phyloP scores from a whole-genome alignment of 441 rosid species.

The Euphorbia schlechtendalii region DNA sequence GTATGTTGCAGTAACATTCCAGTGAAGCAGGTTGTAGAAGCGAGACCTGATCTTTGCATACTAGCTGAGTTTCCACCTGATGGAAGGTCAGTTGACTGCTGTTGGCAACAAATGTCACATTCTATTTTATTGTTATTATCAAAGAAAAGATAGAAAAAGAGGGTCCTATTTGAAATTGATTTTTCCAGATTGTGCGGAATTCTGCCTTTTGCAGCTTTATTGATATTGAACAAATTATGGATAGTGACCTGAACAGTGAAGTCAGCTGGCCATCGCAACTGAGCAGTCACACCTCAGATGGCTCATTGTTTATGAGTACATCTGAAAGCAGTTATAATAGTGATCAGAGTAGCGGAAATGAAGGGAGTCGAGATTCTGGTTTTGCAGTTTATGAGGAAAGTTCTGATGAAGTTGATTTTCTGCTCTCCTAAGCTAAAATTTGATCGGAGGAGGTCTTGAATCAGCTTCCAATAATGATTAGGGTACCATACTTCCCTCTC shows the following conservation, averaged over 20 bases:
- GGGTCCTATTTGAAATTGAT: slow-evolving; percentile 2
- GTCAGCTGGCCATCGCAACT: slow-evolving; percentile 35
- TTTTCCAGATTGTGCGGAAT: slow-evolving; percentile 15
- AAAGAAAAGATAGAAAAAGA: background rate
- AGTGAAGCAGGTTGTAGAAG: slow-evolving; percentile 47
- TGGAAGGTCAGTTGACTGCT: slow-evolving; percentile 42
- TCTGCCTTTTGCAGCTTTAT: slow-evolving; percentile 46
- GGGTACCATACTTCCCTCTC: slow-evolving; percentile 18
- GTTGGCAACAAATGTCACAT: background rate
- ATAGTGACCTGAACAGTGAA: slow-evolving; percentile 47
- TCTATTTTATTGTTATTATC: background rate
- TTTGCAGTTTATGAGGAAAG: slow-evolving; percentile 48
- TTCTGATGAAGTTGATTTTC: slow-evolving; percentile 58
- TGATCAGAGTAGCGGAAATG: slow-evolving; percentile 63
- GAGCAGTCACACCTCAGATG: slow-evolving; percentile 36
- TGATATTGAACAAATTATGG: slow-evolving; percentile 49
- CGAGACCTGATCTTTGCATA: slow-evolving; percentile 53
- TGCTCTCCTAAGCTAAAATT: slow-evolving; percentile 28
- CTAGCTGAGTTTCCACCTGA: slow-evolving; percentile 64
- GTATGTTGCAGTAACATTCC: slow-evolving; percentile 43
- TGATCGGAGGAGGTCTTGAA: slow-evolving; percentile 10
- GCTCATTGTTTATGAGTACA: slow-evolving; percentile 39
- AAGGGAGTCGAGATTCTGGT: slow-evolving; percentile 47
- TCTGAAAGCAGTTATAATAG: slow-evolving; percentile 64
- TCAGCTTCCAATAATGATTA: slow-evolving; percentile 4